Base-by-base conservation (phyloP, 495 filamentous ascomycete species). In the Penicillium angulare region DNA sequence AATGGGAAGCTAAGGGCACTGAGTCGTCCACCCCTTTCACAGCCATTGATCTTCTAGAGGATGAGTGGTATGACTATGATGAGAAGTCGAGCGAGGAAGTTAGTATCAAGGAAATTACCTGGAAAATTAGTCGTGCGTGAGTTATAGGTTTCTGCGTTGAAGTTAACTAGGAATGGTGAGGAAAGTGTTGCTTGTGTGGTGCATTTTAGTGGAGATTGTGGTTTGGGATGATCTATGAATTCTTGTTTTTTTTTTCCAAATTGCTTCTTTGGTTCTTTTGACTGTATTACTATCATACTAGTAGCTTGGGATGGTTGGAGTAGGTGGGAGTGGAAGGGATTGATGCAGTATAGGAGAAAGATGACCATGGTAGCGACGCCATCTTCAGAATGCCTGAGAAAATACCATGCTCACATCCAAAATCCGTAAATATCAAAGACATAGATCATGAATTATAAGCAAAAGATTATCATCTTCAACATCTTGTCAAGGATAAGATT, bases 21-120 rank as follows among this genome's bases (percentile, higher is more conserved):
- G 92, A 96, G 43, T 89, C 88, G 0, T 73, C 71, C 2, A 92
- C 87, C 10, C 83, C 84, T 43, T 99, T 99, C 56, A 69, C 79
- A 4, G 84, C 70, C 0, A 87, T 97, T 43, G 90, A 97, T 49
- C 67, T 97, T 27, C 67, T 73, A 0, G 95, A 97, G 17, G 92
- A 88, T 1, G 93, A 97, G 50, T 92, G 88, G 88, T 92, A 82
- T 68, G 88, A 91, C 49, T 92, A 91, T 65, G 88, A 92, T 61
- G 88, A 92, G 69, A 88, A 89, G 71, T 75, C 84, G 16, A 74
- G 85, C 0, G 85, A 87, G 53, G 88, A 92, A 62, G 88, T 92
- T 32, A 90, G 86, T 63, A 91, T 99, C 62, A 97, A 92, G 72
- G 90, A 96, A 35, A 52, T 96, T 42, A 89, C 81, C 58, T 99